Conservation (phyloP, 2,329 filamentous ascomycete genomes). For the Neospermospora avenae region DNA sequence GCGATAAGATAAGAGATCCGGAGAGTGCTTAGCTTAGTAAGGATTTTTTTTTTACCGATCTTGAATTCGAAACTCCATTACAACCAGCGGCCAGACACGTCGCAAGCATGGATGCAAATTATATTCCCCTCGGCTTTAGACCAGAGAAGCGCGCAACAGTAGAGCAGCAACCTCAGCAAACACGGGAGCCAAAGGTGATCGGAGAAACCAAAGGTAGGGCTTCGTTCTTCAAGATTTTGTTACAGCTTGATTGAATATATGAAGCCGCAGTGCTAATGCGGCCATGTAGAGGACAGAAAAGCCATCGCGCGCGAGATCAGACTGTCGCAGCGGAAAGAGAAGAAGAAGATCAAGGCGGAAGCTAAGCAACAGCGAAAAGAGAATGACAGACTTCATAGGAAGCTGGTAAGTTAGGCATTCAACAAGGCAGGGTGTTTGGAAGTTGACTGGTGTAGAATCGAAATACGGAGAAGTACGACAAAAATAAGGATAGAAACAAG, state of each 20-base stretch:
- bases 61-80: not conserved
- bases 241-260: too few relatives aligned
- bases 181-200: conserved; percentile 3
- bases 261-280: too few relatives aligned
- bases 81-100: not conserved
- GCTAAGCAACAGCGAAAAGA: conserved; percentile 29
- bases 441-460: conserved; percentile 27
- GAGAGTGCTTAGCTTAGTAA: not conserved
- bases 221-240: too few relatives aligned
- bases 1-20: conserved; percentile 1
- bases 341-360: conserved; percentile 31
- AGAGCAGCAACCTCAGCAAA: not conserved
- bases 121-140: conserved; percentile 12
- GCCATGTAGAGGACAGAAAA: conserved; percentile 28
- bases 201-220: conserved; percentile 15
- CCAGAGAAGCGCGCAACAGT: not conserved
- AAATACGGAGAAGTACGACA: conserved; percentile 36
- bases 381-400: conserved; percentile 27
- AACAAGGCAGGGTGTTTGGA: not conserved
- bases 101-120: conserved; percentile 15
- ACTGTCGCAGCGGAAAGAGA: conserved; percentile 25
- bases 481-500: conserved; percentile 36
- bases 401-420: conserved; percentile 15
- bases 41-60: not conserved
- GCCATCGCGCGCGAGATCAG: conserved; percentile 24